Evolutionary conservation across 225 moss, liverwort and hornwort species (phyloP).

Genomic region (Neckera pumila): DNA sequence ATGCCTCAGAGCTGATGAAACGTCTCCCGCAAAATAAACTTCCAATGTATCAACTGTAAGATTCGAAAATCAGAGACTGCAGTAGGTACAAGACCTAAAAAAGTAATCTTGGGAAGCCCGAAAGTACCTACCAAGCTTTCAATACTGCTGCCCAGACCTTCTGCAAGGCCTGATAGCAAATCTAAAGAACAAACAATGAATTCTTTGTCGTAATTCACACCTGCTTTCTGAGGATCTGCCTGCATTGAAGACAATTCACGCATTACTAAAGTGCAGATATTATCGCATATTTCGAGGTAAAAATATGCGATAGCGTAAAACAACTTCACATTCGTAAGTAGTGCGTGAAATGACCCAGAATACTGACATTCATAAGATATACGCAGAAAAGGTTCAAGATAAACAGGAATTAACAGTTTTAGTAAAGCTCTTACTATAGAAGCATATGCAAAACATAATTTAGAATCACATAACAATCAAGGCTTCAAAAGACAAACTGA

Average conservation of each 20-base stretch:
- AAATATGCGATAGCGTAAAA: not conserved
- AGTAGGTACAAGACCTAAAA: not conserved
- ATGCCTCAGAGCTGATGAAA: not conserved
- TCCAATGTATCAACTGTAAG: not conserved
- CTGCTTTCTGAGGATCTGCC: slow-evolving; percentile 95
- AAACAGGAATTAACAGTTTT: not conserved
- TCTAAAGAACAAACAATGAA: slow-evolving; percentile 97
- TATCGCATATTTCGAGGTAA: not conserved
- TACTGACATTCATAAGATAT: not conserved
- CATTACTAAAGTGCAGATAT: not conserved
- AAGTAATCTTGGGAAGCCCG: not conserved
- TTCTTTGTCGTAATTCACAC: slow-evolving; percentile 96
- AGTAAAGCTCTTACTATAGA: not conserved
- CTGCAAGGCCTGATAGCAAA: slow-evolving; percentile 94
- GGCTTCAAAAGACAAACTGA: not conserved
- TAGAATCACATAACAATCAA: not conserved
- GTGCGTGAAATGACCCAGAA: not conserved
- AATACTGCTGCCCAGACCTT: slow-evolving; percentile 95
- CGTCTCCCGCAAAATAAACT: not conserved
- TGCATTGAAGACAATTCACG: slow-evolving; percentile 11
- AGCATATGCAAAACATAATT: not conserved
- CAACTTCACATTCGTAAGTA: not conserved
- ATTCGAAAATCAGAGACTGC: not conserved
- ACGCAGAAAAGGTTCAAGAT: not conserved
- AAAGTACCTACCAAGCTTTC: slow-evolving; percentile 74